phyloP scores from a whole-genome alignment of 2,329 filamentous ascomycete genomes.

The Geosmithia morbida region DNA sequence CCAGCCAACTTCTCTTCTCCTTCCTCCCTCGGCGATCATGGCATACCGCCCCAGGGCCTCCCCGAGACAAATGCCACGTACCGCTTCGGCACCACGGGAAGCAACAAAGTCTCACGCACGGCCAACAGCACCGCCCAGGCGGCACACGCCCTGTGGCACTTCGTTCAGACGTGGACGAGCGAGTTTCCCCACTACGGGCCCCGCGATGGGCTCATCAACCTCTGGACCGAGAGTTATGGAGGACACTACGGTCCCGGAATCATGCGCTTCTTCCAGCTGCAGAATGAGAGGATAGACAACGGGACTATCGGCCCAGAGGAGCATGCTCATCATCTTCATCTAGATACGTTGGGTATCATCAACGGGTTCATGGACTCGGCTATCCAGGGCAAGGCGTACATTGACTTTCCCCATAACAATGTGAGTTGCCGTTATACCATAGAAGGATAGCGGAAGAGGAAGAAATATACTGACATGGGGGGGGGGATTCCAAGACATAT shows the following conservation, averaged over 20 bases:
- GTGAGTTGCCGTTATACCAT: slow-evolving; percentile 16
- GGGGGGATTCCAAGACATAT: slow-evolving; percentile 22
- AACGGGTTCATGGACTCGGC: slow-evolving; percentile 55
- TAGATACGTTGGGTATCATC: slow-evolving; percentile 52
- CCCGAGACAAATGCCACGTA: slow-evolving; percentile 21
- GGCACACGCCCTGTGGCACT: slow-evolving; percentile 47
- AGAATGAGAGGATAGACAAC: slow-evolving; percentile 36
- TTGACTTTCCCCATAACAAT: slow-evolving; percentile 45
- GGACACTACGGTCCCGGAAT: slow-evolving; percentile 57
- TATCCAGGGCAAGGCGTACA: slow-evolving; percentile 42
- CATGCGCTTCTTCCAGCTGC: slow-evolving; percentile 39
- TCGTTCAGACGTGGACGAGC: slow-evolving; percentile 45
- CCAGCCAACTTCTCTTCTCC: slow-evolving; percentile 19
- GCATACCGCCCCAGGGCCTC: too few relatives aligned
- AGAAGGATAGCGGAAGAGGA: not conserved
- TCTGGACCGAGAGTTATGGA: slow-evolving; percentile 56
- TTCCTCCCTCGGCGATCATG: too few relatives aligned
- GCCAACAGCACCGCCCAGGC: slow-evolving; percentile 38
- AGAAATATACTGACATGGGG: slow-evolving; percentile 2
- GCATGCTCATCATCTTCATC: slow-evolving; percentile 30
- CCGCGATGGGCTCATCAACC: slow-evolving; percentile 38
- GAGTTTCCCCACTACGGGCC: slow-evolving; percentile 45
- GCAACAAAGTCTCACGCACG: slow-evolving; percentile 12
- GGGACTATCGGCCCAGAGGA: slow-evolving; percentile 16
- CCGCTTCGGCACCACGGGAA: slow-evolving; percentile 17